phyloP scores from a whole-genome alignment of 257 asterid species.

The Solanum dulcamara region DNA sequence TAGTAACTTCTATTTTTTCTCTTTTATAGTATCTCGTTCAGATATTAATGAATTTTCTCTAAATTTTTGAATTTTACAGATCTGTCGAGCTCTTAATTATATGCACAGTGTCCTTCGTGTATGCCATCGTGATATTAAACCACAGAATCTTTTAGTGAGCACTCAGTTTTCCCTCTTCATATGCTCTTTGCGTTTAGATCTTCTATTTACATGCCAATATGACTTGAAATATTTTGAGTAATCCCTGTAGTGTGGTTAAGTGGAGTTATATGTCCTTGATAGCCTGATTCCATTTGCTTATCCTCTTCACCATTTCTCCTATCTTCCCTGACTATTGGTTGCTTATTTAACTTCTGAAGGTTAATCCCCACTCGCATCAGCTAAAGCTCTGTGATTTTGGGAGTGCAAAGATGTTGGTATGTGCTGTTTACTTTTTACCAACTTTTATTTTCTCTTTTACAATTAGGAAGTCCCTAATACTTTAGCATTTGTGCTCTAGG shows the following conservation, averaged over 20 bases:
- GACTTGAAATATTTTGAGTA: background rate
- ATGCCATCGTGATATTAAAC: slow-evolving; percentile 94
- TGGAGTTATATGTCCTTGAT: background rate
- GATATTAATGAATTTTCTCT: background rate
- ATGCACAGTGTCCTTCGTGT: slow-evolving; percentile 64
- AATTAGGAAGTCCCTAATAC: background rate
- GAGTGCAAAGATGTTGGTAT: slow-evolving; percentile 91
- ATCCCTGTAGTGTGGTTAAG: background rate
- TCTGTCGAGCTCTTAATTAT: slow-evolving; percentile 74
- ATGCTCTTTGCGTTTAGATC: background rate
- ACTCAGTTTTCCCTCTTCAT: background rate
- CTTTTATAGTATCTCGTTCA: background rate
- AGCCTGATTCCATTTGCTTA: background rate
- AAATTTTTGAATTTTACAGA: slow-evolving; percentile 30
- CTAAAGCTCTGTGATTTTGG: slow-evolving; percentile 94
- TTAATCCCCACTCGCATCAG: slow-evolving; percentile 74
- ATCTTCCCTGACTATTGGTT: background rate
- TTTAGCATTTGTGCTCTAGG: slow-evolving; percentile 18
- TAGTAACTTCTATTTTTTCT: background rate
- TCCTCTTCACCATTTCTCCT: background rate
- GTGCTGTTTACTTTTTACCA: slow-evolving; percentile 3
- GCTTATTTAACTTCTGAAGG: slow-evolving; percentile 29
- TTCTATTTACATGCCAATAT: background rate
- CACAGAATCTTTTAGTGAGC: slow-evolving; percentile 85
- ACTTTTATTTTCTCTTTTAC: background rate